phyloP scores from a whole-genome alignment of 352 stramenopile species.

The Discostella stelligera region DNA sequence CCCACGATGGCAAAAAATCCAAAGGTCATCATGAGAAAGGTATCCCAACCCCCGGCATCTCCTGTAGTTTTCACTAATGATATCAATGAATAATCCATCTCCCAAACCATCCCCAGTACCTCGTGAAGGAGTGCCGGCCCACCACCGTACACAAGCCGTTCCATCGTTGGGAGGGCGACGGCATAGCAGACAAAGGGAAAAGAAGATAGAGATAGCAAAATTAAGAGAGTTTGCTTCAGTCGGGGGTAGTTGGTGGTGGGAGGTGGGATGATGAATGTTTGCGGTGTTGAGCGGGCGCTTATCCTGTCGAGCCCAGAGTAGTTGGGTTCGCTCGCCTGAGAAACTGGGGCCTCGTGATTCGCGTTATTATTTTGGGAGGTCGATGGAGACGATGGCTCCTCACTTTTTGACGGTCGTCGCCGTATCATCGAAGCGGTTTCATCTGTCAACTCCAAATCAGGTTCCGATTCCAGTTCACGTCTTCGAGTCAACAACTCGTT shows the following conservation, averaged over 20 bases:
- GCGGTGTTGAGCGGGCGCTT: neutral
- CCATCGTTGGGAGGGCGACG: conserved; percentile 68
- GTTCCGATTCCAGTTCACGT: neutral
- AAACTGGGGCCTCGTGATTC: neutral
- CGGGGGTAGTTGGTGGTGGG: conserved; percentile 39
- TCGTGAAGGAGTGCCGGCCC: conserved; percentile 71
- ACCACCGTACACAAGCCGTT: conserved; percentile 71
- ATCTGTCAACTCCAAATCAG: conserved; percentile 24
- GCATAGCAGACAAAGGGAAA: conserved; percentile 44
- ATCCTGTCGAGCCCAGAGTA: neutral
- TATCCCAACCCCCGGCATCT: conserved; percentile 73
- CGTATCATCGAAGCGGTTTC: neutral
- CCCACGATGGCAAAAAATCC: conserved; percentile 77
- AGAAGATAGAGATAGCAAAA: conserved; percentile 39
- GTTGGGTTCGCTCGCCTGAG: neutral
- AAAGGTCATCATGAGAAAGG: conserved; percentile 80
- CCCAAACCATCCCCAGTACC: conserved; percentile 73
- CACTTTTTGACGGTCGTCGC: neutral
- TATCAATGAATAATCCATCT: conserved; percentile 67
- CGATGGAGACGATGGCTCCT: neutral
- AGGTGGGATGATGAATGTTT: conserved; percentile 6
- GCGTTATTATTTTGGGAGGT: neutral
- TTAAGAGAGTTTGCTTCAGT: conserved; percentile 35
- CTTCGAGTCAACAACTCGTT: conserved; percentile 24
- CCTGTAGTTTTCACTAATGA: conserved; percentile 73